Conservation (phyloP, 2,329 filamentous ascomycete genomes). For the Fusarium sp. region DNA sequence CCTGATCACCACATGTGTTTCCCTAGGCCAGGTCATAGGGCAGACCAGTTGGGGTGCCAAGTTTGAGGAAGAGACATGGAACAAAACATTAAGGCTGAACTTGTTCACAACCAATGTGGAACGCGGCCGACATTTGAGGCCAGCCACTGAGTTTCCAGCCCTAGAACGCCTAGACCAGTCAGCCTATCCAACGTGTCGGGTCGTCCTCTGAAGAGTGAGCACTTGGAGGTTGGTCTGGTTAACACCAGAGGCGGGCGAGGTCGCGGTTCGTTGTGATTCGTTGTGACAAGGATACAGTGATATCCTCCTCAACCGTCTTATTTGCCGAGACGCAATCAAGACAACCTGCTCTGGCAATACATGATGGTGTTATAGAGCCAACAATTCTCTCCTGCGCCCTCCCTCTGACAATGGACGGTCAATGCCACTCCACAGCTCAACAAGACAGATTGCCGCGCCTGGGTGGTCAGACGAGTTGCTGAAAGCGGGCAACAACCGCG, state of each 20-base stretch:
- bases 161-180: neutral
- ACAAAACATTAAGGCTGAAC: neutral
- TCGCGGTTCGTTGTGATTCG: conserved; percentile 1
- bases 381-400: neutral
- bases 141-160: conserved; percentile 13
- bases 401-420: neutral
- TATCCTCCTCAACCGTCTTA: neutral
- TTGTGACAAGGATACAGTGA: neutral
- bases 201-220: conserved; percentile 1
- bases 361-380: neutral
- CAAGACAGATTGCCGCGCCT: conserved; percentile 19
- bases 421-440: neutral
- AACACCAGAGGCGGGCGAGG: neutral
- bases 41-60: neutral
- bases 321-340: neutral
- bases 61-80: neutral
- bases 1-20: neutral
- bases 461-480: conserved; percentile 21
- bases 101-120: conserved; percentile 9
- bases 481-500: conserved; percentile 29
- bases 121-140: conserved; percentile 24
- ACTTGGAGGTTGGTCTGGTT: neutral
- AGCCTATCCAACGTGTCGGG: conserved; percentile 5
- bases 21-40: neutral
- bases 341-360: neutral